These are phyloP conservation scores for Priceomyces medius DNA, from an alignment of 805 yeast species.

Conservation along the genomic window DNA sequence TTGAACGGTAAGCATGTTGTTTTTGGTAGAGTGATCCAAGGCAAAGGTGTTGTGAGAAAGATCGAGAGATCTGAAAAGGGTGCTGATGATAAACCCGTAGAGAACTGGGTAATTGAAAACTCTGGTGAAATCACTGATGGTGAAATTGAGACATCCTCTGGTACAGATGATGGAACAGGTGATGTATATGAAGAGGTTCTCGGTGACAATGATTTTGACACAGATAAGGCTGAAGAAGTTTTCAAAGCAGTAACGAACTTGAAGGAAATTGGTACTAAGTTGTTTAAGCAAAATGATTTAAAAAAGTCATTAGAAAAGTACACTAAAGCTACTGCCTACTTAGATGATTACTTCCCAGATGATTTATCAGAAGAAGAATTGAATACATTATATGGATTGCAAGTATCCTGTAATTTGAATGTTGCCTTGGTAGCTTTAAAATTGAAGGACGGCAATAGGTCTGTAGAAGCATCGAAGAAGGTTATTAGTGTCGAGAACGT, in stretches of 20 bases:
- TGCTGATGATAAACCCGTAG: constrained; percentile 65
- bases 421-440: constrained; percentile 74
- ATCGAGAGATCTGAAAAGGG: constrained; percentile 72
- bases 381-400: constrained; percentile 49
- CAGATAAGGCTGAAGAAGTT: constrained; percentile 61
- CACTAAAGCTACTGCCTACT: constrained; percentile 65
- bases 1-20: constrained; percentile 95
- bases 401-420: constrained; percentile 66
- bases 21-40: constrained; percentile 82
- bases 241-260: constrained; percentile 61
- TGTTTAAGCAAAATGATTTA: constrained; percentile 64
- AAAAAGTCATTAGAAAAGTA: constrained; percentile 65
- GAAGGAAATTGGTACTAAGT: constrained; percentile 75
- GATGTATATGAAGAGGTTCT: constrained; percentile 76
- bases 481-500: constrained; percentile 62
- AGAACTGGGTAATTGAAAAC: constrained; percentile 68
- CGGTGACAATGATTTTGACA: constrained; percentile 71
- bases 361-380: constrained; percentile 57
- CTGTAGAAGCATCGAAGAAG: constrained; percentile 58
- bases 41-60: constrained; percentile 75
- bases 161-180: constrained; percentile 75
- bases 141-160: constrained; percentile 48
- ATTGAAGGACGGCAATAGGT: constrained; percentile 51
- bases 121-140: constrained; percentile 76
- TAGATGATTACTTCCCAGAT: constrained; percentile 73